Base-by-base conservation (phyloP, 441 rosid genomes). In the Gossypium davidsonii region DNA sequence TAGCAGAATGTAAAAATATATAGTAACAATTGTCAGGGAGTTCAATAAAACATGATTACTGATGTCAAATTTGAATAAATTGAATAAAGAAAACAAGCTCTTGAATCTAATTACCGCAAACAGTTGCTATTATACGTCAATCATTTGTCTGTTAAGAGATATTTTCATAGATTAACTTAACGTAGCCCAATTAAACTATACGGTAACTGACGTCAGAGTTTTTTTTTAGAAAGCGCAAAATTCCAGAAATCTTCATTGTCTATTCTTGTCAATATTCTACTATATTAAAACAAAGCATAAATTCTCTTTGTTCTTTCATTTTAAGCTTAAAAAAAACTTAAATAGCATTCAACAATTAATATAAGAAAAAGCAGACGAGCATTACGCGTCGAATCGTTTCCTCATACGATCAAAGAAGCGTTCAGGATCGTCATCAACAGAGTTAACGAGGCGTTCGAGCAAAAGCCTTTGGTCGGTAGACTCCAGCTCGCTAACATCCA, bases 331-430 rank as follows among this genome's bases (percentile, higher is more conserved):
- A 5, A 28, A 66, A 3, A 21, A 44, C 4, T 42, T 21, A 44
- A 66, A 25, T 48, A 26, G 15, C n/a, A 25, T 18, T 4, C 10
- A 2, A 8, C 17, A 64, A 25, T 28, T 23, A 6, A 11, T 73
- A 11, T 70, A 39, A 42, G 68, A 59, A 53, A 3, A 17, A 7
- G 21, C 4, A 26, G 15, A 12, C 28, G 21, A 28, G 20, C 65
- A 48, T 79, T 92, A 94, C 98, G 92, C 89, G 59, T 91, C 90
- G 55, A 91, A 89, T 79, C 99, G 82, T 31, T 74, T 82, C 34
- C 97, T 80, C 81, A 95, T 90, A 42, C 94, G 90, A 68, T 86
- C 84, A 74, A 92, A 93, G 86, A 95, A 95, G n/a, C 68, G 89
- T 76, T 92, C 83, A 20, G 92, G 93, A 58, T 95, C 99, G 70